Conservation (phyloP, 768 basidiomycete genomes). For the Suillus plorans region DNA sequence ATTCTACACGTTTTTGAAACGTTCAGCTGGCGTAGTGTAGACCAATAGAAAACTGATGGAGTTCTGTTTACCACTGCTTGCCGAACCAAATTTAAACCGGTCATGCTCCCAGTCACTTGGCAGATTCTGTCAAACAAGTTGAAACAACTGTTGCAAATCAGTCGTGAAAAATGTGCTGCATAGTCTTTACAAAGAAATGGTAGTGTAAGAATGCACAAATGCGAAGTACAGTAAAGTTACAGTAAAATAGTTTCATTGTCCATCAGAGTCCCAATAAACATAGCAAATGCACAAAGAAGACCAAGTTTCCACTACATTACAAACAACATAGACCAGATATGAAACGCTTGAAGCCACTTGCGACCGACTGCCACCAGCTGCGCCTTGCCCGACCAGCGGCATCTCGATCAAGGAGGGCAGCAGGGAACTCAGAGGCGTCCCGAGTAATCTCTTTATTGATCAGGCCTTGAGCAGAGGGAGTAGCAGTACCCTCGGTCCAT, state of each 20-base stretch:
- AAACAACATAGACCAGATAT: neutral
- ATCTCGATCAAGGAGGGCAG: neutral
- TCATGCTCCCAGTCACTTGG: neutral
- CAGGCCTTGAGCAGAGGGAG: conserved; percentile 24
- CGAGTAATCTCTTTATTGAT: conserved; percentile 24
- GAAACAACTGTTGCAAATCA: neutral
- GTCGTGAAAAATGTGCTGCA: neutral
- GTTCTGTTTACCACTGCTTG: conserved; percentile 35
- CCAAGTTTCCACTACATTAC: neutral
- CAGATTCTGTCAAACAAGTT: too few species aligned
- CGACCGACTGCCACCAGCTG: neutral
- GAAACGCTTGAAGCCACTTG: conserved; percentile 1
- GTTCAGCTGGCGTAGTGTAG: conserved; percentile 3
- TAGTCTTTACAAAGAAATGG: neutral
- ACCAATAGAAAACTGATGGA: conserved; percentile 3
- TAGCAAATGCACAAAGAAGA: neutral
- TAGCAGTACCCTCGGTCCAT: conserved; percentile 21
- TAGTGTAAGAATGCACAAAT: neutral
- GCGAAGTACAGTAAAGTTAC: neutral
- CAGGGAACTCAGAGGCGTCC: conserved; percentile 15
- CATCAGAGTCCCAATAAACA: conserved; percentile 6
- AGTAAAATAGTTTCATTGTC: conserved; percentile 5
- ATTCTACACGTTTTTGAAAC: conserved; percentile 21
- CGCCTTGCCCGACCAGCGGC: neutral
- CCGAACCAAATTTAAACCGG: conserved; percentile 1